Evolutionary conservation across 1,284 basidiomycete genomes (phyloP), one percentile per base, ranked within the genome.

Genomic region (Naganishia cerealis): DNA sequence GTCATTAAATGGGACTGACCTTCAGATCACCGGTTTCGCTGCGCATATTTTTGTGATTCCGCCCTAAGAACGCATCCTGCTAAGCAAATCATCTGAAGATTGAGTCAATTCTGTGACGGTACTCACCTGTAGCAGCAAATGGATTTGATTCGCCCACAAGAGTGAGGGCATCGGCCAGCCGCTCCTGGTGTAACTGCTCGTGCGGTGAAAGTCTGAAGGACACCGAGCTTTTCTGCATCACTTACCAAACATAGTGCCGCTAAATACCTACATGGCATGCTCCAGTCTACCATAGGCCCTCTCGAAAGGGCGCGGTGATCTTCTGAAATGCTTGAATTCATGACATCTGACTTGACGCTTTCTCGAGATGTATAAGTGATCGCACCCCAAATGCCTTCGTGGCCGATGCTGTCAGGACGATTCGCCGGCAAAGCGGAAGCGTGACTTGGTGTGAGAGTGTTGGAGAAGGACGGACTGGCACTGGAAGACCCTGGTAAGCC

Each of bases 81-180:
- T 38, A 43, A 4, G 33, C 57, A n/a, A 16, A 50, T 52, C 8
- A 24, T 33, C 33, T 38, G 29, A 53, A n/a, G 21, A 10, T 8
- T 8, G 24, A 10, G 29, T 24, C 10, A 21, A 26, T 13, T 26
- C 4, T n/a, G 5, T 13, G 5, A 43, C n/a, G 53, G 7, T 13
- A 46, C 58, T 36, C 69, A 86, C 88, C 86, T 72, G 87, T 86
- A 46, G 40, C 56, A 40, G 57, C 12, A 61, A 62, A 66, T 3
- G 93, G 91, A 80, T 94, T 94, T 3, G 88, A 86, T 76, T 94
- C 89, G 43, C 95, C 96, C 1, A 99, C 85, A 84, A 98, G 88
- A 75, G 97, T 94, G 12, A 92, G 86, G 4, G 95, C 95, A 70
- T 93, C 93, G 16, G 87, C 84, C 88, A 93, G 97, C 76, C 94